Evolutionary conservation across 495 filamentous ascomycete species (phyloP), one percentile per base, ranked within the genome.

Genomic region (Xylaria telfairii): DNA sequence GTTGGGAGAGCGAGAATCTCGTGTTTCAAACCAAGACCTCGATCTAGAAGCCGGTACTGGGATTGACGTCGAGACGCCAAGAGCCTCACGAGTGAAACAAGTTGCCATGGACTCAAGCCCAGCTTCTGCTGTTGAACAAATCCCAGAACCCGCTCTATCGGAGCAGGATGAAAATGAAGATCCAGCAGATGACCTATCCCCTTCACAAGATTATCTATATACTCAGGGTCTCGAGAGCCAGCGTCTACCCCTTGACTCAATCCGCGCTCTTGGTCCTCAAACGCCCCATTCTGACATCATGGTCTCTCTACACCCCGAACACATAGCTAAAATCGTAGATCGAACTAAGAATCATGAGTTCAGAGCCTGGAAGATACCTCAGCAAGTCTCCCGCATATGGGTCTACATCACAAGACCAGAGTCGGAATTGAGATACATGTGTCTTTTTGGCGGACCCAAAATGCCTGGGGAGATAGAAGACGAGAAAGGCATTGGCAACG

Each of bases 171-270:
- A 69, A 44, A 44, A 51, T 59, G 17, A 72, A 57, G 12, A 54
- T 24, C 41, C 37, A 41, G n/a, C 24, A 34, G 65, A 74, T 39
- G 68, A 53, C 46, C 34, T 44, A 63, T 32, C 73, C 1, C 37
- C 39, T 37, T 60, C 70, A 32, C 75, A 76, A 1, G 78, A 77
- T 24, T 79, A 80, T 37, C 73, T 76, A 34, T 81, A 78, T 49
- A 83, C 77, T 62, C 85, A 86, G 67, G 77, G 74, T 26, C 66
- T 83, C 24, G 84, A 87, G 68, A 86, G 84, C 69, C 85, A 88
- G 68, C 82, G 86, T 13, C 72, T 88, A 19, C 78, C 83, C 9
- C 71, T 86, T 10, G 80, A 84, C 19, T 73, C 79, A 1, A 78
- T 86, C 10, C 77, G 75, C 30, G 73, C 78, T 49, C 77, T 88